Base-by-base conservation (phyloP, 805 yeast species). In the Candida ortonii region DNA sequence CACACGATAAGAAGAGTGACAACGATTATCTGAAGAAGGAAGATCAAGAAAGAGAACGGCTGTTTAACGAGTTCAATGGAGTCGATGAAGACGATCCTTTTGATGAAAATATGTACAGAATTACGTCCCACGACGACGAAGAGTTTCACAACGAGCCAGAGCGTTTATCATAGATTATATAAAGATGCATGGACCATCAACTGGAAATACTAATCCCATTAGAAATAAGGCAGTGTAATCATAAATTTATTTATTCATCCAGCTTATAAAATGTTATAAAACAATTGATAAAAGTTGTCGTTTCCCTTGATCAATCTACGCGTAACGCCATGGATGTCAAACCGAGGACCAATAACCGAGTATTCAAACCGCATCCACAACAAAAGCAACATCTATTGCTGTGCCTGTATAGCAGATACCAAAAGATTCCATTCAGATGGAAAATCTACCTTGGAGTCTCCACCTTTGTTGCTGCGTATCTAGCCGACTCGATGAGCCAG, bases 41-140 rank as follows among this genome's bases (percentile, higher is more conserved):
- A 20, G 65, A 64, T 24, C 59, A 56, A 18, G 70, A 63, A 30
- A 55, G 70, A 36, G 68, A 67, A 30, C 45, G 69, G 25, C 45
- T 69, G 18, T 69, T 55, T 43, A 69, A 65, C 30, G 66, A 63
- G 25, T 58, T 64, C 47, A 59, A 67, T 44, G 69, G 65, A 7
- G 68, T 60, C 20, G 57, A 45, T 16, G 56, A 32, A 12, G 35
- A 50, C 8, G 57, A 44, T 31, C 46, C 50, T 2, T 48, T 48
- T 19, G 40, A 29, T n/a, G 49, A 49, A 22, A 42, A 25, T 7
- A 46, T 50, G 50, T 50, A 44, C 39, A 41, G 50, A 29, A 52
- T 51, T 27, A 39, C 43, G 9, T 46, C 50, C 3, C 36, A 42
- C 22, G 50, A 43, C 17, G 43, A 47, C 19, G 44, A 43, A 10